phyloP scores from a whole-genome alignment of 2,329 filamentous ascomycete genomes.

The Thelonectria rubi region DNA sequence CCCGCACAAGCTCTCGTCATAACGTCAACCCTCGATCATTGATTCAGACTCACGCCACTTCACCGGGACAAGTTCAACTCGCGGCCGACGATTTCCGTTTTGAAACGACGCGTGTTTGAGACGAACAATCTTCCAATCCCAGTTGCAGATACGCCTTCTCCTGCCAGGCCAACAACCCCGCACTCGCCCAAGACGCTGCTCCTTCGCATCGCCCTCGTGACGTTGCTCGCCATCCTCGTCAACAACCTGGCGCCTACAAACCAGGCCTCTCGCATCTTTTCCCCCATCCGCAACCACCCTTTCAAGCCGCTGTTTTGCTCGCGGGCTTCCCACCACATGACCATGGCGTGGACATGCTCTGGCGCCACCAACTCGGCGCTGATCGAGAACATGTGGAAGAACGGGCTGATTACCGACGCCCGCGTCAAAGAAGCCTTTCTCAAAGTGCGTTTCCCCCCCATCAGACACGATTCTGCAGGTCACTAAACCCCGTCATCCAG shows the following conservation, averaged over 20 bases:
- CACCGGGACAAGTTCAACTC: neutral
- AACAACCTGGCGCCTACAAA: conserved; percentile 14
- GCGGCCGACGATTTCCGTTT: neutral
- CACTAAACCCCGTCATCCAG: conserved; percentile 49
- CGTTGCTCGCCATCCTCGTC: neutral
- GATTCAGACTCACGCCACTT: neutral
- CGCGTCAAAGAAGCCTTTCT: conserved; percentile 83
- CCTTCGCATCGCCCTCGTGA: neutral
- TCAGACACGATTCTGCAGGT: conserved; percentile 29
- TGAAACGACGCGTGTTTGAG: too few relatives aligned
- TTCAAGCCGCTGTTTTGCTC: neutral
- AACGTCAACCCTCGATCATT: conserved; percentile 32
- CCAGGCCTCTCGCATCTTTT: neutral
- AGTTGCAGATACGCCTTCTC: neutral
- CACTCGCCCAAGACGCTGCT: conserved; percentile 5
- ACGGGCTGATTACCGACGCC: conserved; percentile 76
- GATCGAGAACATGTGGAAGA: conserved; percentile 77
- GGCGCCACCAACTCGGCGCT: conserved; percentile 78
- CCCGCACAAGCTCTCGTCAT: conserved; percentile 38
- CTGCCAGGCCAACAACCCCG: neutral
- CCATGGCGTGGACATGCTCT: conserved; percentile 91
- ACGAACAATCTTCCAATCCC: too few relatives aligned
- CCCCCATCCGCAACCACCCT: neutral
- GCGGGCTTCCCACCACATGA: conserved; percentile 32
- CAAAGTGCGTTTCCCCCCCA: conserved; percentile 57